Evolutionary conservation across 306 rosid species (phyloP).

Genomic region (Pachyrhizus erosus): DNA sequence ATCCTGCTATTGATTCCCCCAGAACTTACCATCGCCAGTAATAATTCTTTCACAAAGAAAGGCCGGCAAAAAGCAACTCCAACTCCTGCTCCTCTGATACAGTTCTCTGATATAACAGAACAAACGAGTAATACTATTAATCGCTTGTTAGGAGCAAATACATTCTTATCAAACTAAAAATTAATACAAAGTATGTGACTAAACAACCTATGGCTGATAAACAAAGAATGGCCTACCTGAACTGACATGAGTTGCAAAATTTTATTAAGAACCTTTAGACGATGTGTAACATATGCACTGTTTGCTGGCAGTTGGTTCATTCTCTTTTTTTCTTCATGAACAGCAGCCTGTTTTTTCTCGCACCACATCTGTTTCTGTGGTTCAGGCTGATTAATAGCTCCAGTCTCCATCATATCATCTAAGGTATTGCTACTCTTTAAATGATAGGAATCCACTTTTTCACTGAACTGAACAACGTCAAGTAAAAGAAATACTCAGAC

Average conservation of each 20-base stretch:
- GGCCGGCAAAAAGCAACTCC: conserved; percentile 86
- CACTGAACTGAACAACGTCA: conserved; percentile 15
- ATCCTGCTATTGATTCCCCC: conserved; percentile 12
- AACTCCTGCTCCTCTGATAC: conserved; percentile 71
- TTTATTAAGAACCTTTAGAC: conserved; percentile 80
- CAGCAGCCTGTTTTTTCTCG: conserved; percentile 63
- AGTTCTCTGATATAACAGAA: conserved; percentile 66
- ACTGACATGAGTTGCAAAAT: conserved; percentile 73
- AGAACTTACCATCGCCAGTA: conserved; percentile 48
- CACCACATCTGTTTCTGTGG: conserved; percentile 52
- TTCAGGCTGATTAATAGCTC: conserved; percentile 46
- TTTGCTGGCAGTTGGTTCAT: conserved; percentile 65
- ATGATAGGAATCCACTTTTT: conserved; percentile 40
- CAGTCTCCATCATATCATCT: conserved; percentile 55
- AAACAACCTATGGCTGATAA: background rate
- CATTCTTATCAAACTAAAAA: conserved; percentile 8
- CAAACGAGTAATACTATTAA: conserved; percentile 16
- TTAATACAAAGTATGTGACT: background rate
- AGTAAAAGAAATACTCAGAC: conserved; percentile 22
- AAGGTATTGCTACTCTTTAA: conserved; percentile 35
- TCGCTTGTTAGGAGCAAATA: conserved; percentile 6
- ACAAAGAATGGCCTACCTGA: conserved; percentile 58
- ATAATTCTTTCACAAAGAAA: conserved; percentile 64
- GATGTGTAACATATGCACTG: conserved; percentile 74
- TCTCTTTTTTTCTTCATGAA: conserved; percentile 66